These are phyloP conservation scores for Yamadazyma triangularis DNA, from an alignment of 1,139 yeast genomes.

Conservation along the genomic window DNA sequence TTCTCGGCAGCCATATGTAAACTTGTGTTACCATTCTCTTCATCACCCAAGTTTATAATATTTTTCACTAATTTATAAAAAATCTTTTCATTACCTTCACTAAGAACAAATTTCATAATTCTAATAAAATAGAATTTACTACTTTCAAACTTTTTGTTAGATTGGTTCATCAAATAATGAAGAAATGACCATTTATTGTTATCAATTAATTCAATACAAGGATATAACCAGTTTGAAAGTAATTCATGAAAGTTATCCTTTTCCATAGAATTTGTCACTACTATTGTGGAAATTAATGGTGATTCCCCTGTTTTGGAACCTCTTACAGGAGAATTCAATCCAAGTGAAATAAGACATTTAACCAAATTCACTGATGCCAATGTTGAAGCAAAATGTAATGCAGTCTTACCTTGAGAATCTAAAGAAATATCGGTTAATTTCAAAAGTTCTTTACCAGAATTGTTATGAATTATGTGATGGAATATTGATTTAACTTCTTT, in stretches of 20 bases:
- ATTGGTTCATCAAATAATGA: slow-evolving; percentile 31
- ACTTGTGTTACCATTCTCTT: slow-evolving; percentile 77
- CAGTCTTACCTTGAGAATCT: slow-evolving; percentile 41
- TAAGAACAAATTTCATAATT: slow-evolving; percentile 75
- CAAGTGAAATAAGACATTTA: slow-evolving; percentile 31
- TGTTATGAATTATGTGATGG: slow-evolving; percentile 15
- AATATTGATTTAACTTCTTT: slow-evolving; percentile 27
- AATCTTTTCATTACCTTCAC: slow-evolving; percentile 34
- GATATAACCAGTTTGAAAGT: slow-evolving; percentile 33
- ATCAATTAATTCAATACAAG: slow-evolving; percentile 35
- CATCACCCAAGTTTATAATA: slow-evolving; percentile 73
- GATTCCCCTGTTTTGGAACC: slow-evolving; percentile 40
- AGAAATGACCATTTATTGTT: slow-evolving; percentile 30
- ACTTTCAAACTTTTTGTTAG: slow-evolving; percentile 28
- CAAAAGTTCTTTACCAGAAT: slow-evolving; percentile 7
- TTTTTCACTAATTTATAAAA: slow-evolving; percentile 61
- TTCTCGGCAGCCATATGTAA: slow-evolving; percentile 87
- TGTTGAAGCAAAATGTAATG: slow-evolving; percentile 44
- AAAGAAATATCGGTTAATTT: slow-evolving; percentile 32
- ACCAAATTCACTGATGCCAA: slow-evolving; percentile 38
- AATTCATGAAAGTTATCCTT: slow-evolving; percentile 36
- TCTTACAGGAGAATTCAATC: slow-evolving; percentile 38
- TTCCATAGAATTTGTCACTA: slow-evolving; percentile 45
- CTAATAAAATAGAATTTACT: slow-evolving; percentile 69
- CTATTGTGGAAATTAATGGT: slow-evolving; percentile 36